Evolutionary conservation across 2,329 filamentous ascomycete species (phyloP), one percentile per base, ranked within the genome.

Genomic region (Claviceps sp.): DNA sequence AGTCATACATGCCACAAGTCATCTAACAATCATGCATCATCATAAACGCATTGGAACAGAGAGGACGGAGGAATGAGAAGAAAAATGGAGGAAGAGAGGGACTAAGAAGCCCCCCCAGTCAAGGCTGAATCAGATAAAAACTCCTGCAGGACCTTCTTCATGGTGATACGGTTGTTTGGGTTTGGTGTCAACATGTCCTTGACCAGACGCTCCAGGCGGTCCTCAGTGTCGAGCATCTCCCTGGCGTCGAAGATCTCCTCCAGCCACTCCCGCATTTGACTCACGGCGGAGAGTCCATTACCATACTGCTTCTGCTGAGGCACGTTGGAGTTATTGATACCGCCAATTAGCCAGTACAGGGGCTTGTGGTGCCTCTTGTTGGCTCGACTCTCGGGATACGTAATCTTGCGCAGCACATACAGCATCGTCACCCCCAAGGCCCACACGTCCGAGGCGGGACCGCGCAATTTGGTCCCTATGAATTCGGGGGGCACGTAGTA

Each of bases 401-500:
- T 59, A 39, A 81, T 76, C 63, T 77, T 77, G 56, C 71, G 68
- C 51, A 81, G 62, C 4, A 78, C 72, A 56, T 81, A 81, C 19
- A 81, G 69, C 77, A 81, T 80, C 34, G 77, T 80, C 48, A 81
- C 69, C 46, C 78, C 78, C 34, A 81, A 65, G 0, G 77, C 78
- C 77, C 78, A 81, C 8, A 80, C 76, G 56, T 81, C 78, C 34
- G 77, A 78, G 2, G 76, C 67, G 3, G 73, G 63, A 3, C 78
- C 78, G 37, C 78, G 76, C 47, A 71, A 67, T 61, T 74, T 77
- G 50, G 70, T 66, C 13, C 73, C 75, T 54, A 81, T 78, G 60
- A 79, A 82, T 62, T 82, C 78, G 22, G 78, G 78, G 1, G 78
- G 77, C 19, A 82, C 71, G 59, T 82, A 82, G 64, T 79, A 81